Percentiles rank a stretch among this genome's conserved stretches.
phyloP scores from a whole-genome alignment of 1,139 yeast genomes.

The Blastobotrys aristatus region DNA sequence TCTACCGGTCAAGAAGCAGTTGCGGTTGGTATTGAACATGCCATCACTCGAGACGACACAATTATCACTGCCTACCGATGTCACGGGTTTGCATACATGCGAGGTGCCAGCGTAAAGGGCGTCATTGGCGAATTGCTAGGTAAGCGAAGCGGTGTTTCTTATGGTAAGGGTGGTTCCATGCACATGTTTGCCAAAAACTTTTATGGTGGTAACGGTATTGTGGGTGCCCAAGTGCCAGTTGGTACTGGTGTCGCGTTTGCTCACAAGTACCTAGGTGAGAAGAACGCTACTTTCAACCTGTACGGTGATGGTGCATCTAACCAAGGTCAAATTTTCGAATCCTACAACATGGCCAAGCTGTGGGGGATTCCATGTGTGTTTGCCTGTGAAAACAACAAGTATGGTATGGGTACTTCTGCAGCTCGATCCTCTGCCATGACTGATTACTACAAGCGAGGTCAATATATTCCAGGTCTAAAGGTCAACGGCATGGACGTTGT shows the following conservation, averaged over 20 bases:
- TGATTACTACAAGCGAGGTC: slow-evolving; percentile 98
- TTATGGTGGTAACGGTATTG: slow-evolving; percentile 99
- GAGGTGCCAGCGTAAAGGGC: slow-evolving; percentile 88
- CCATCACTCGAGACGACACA: slow-evolving; percentile 77
- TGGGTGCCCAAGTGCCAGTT: slow-evolving; percentile 97
- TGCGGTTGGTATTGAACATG: slow-evolving; percentile 97
- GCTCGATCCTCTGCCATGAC: slow-evolving; percentile 94
- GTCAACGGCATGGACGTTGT: slow-evolving; percentile 98
- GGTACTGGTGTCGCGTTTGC: slow-evolving; percentile 98
- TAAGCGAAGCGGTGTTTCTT: slow-evolving; percentile 88
- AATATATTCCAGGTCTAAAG: slow-evolving; percentile 97
- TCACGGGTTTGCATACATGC: slow-evolving; percentile 95
- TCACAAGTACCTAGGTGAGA: slow-evolving; percentile 79
- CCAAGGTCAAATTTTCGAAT: slow-evolving; percentile 98
- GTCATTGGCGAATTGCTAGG: slow-evolving; percentile 97
- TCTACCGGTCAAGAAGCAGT: slow-evolving; percentile 99
- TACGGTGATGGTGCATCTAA: slow-evolving; percentile 99
- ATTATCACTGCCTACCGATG: slow-evolving; percentile 97
- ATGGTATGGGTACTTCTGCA: slow-evolving; percentile 99
- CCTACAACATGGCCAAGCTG: slow-evolving; percentile 97
- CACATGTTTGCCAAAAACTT: slow-evolving; percentile 95
- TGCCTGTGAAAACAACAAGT: slow-evolving; percentile 97
- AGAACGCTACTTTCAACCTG: slow-evolving; percentile 76
- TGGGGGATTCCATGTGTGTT: slow-evolving; percentile 95
- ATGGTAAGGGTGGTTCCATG: slow-evolving; percentile 99